A percentile compares a stretch with the other conserved stretches of the same genome.
Conservation (phyloP, 2,329 filamentous ascomycete genomes). For the Lojkania enalia region DNA sequence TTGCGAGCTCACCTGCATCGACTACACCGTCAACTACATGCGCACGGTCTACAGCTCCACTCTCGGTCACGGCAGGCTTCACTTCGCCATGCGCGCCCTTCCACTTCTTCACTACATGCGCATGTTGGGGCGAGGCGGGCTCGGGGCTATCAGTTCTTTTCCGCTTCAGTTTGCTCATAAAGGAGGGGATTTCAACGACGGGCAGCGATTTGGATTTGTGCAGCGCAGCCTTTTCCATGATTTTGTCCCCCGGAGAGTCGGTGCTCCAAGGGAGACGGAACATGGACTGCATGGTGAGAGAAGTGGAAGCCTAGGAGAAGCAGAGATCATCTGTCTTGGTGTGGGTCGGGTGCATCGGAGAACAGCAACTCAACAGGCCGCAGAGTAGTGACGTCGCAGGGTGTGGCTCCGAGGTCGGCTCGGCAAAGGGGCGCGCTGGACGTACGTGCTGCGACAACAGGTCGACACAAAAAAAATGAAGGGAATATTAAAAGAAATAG, state of each 20-base stretch:
- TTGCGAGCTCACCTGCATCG: slow-evolving; percentile 18
- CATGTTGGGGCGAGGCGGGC: slow-evolving; percentile 34
- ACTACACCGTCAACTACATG: slow-evolving; percentile 24
- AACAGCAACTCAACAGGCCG: slow-evolving; percentile 29
- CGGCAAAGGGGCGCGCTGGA: slow-evolving; percentile 19
- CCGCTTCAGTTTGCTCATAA: slow-evolving; percentile 60
- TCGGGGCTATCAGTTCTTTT: slow-evolving; percentile 58
- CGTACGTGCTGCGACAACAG: slow-evolving; percentile 17
- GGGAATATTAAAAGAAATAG: slow-evolving; percentile 37
- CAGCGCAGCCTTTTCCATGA: slow-evolving; percentile 48
- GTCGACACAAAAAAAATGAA: slow-evolving; percentile 13
- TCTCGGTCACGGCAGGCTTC: slow-evolving; percentile 25
- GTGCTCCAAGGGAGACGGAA: slow-evolving; percentile 56
- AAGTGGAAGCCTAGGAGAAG: slow-evolving; percentile 40
- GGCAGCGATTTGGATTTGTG: slow-evolving; percentile 50
- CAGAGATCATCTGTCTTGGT: slow-evolving; percentile 46
- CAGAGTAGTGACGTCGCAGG: slow-evolving; percentile 35
- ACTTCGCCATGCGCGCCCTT: slow-evolving; percentile 41
- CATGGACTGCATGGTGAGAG: slow-evolving; percentile 53
- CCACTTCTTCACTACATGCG: slow-evolving; percentile 45
- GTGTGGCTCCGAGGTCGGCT: too few species aligned
- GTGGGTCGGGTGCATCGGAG: slow-evolving; percentile 36
- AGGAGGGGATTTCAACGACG: slow-evolving; percentile 49
- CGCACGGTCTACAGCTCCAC: slow-evolving; percentile 13
- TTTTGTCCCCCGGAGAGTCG: slow-evolving; percentile 47